Evolutionary conservation across 2,329 filamentous ascomycete genomes (phyloP).

Genomic region (Fusarium caatingaense): DNA sequence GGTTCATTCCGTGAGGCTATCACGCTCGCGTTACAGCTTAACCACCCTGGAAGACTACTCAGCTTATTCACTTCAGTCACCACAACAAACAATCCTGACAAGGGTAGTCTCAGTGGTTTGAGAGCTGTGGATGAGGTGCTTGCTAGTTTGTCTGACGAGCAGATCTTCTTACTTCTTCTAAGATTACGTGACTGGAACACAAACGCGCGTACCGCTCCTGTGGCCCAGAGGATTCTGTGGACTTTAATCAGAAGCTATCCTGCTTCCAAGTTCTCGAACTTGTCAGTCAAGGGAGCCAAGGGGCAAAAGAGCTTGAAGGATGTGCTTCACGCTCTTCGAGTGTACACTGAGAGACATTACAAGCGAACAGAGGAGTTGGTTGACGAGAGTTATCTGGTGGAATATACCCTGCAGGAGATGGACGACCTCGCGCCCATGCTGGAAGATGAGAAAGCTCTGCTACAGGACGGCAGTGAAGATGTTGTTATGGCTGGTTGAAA

Average conservation of each 20-base stretch:
- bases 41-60: slow-evolving; percentile 90
- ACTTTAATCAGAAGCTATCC: slow-evolving; percentile 85
- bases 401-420: slow-evolving; percentile 95
- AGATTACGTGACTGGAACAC: slow-evolving; percentile 97
- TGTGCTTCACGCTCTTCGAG: slow-evolving; percentile 85
- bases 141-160: slow-evolving; percentile 80
- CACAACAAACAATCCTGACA: slow-evolving; percentile 68
- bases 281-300: slow-evolving; percentile 69
- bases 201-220: slow-evolving; percentile 84
- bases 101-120: slow-evolving; percentile 72
- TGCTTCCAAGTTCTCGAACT: slow-evolving; percentile 77
- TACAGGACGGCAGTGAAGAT: slow-evolving; percentile 54
- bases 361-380: slow-evolving; percentile 87
- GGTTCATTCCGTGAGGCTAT: slow-evolving; percentile 94
- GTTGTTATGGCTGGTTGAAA: slow-evolving; percentile 55
- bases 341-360: slow-evolving; percentile 95
- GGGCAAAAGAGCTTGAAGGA: slow-evolving; percentile 79
- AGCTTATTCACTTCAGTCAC: slow-evolving; percentile 85
- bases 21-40: slow-evolving; percentile 88
- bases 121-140: slow-evolving; percentile 86
- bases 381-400: slow-evolving; percentile 93
- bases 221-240: slow-evolving; percentile 87
- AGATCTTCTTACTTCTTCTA: slow-evolving; percentile 84
- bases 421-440: slow-evolving; percentile 71
- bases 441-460: slow-evolving; percentile 49